Percentiles rank a stretch among this genome's conserved stretches.
Evolutionary conservation across 2,329 filamentous ascomycete genomes (phyloP).

Genomic region (Colletotrichum echinochloae): DNA sequence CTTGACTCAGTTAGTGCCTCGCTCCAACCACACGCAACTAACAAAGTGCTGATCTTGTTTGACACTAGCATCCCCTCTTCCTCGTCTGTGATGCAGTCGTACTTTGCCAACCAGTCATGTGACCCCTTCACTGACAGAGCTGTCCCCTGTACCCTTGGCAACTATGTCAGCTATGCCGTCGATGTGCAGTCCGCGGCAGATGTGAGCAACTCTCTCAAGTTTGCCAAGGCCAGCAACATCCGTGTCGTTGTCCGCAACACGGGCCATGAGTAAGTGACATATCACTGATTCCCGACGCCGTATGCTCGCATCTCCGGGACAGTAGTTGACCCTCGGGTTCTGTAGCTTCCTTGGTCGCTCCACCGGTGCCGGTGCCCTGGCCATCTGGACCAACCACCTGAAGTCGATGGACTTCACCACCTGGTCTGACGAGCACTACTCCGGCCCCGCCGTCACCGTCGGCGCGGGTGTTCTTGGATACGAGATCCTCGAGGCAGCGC

Average conservation of each 20-base stretch:
- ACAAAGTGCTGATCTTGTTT: constrained; percentile 20
- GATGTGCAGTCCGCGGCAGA: constrained; percentile 49
- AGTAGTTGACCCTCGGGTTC: not conserved
- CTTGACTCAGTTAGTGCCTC: constrained; percentile 50
- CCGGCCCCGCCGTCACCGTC: constrained; percentile 63
- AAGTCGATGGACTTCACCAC: constrained; percentile 56
- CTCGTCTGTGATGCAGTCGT: constrained; percentile 57
- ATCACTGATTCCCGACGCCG: not conserved
- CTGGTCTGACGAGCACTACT: constrained; percentile 57
- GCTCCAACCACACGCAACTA: not conserved
- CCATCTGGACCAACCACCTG: constrained; percentile 55
- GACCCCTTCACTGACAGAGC: constrained; percentile 53
- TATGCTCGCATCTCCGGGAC: not conserved
- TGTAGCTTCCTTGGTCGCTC: constrained; percentile 50
- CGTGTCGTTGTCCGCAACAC: constrained; percentile 53
- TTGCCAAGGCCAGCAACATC: constrained; percentile 51
- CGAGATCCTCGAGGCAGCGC: constrained; percentile 57
- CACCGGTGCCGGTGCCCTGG: constrained; percentile 52
- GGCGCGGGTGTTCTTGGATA: constrained; percentile 64
- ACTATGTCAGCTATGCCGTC: constrained; percentile 57
- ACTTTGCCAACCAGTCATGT: constrained; percentile 53
- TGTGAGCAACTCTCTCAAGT: constrained; percentile 49
- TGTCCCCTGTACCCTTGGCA: constrained; percentile 58
- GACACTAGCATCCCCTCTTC: constrained; percentile 50
- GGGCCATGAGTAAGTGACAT: constrained; percentile 46